Base-by-base conservation (phyloP, 768 basidiomycete species). In the Hysterangium stoloniferum region DNA sequence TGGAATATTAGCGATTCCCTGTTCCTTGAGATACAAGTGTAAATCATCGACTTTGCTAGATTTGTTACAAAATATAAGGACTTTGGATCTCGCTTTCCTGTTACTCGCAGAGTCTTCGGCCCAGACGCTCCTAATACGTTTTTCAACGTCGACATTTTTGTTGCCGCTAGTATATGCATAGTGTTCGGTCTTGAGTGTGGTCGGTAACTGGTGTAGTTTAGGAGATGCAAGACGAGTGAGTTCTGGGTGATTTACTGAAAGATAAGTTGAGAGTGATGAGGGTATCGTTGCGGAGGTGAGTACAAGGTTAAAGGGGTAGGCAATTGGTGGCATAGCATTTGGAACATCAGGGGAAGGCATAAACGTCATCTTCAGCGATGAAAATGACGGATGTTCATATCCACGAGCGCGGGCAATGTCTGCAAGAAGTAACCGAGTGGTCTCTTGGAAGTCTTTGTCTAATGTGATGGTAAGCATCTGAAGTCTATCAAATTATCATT, bases 231-330 rank as follows among this genome's bases (percentile, higher is more conserved):
- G 76, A n/a, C 84, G 79, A n/a, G 72, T 69, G 45, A 86, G 66
- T 1, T 63, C 47, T 0, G 87, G 86, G 57, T 88, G 85, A 51
- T 78, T 64, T 0, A 63, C 65, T 54, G 77, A 73, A 25, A 90
- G 73, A 62, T 87, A 84, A 19, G 71, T 62, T 24, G 79, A 75
- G 42, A 89, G 80, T 2, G 85, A 76, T 29, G 78, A 75, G 6
- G 93, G 92, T 54, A 96, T 86, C 3, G 93, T 95, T 0, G 93
- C 93, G 38, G 85, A 85, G 13, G 85, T 82, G 24, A 96, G 74
- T 48, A 95, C 58, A 36, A 95, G 67, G 62, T 90, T 77, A 74
- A 89, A 90, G 4, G 89, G 88, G 62, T 85, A 83, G 32, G 75
- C 64, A 42, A 72, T 61, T 24, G 71, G 68, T 13, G 52, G 48